Base-by-base conservation (phyloP, 148 eudicot genomes). In the Cornus florida region DNA sequence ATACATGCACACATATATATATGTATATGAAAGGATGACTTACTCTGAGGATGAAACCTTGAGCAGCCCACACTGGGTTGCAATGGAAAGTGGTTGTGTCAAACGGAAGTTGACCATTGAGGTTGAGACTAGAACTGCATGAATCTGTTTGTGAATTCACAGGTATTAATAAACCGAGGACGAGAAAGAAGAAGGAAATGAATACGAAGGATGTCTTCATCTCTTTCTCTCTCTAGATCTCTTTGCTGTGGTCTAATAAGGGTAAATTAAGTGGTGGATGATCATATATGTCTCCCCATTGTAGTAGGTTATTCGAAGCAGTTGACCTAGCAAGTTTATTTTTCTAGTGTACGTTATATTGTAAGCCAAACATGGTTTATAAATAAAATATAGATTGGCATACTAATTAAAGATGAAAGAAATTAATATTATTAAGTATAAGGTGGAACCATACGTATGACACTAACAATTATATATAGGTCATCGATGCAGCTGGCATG, bases 1-100 rank as follows among this genome's bases (percentile, higher is more conserved):
- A 9, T 43, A 43, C 4, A 43, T 43, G 23, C 24, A 38, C 1
- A 38, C 5, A 59, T 12, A 71, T 12, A 78, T 23, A 59, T 62
- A 20, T 17, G 16, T 0, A 32, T 41, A 60, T 66, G 38, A 68
- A 75, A 31, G 66, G 28, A 53, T 35, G 32, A 83, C 87, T 85
- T 91, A 95, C 98, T 72, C 97, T 83, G 76, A 95, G 98, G 80
- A 87, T 81, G 85, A 67, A 89, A 68, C 72, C 75, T 75, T 89
- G 78, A 53, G 65, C 12, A 6, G 33, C 0, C 97, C 98, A 94
- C 35, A 90, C 95, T 12, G 77, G 10, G 75, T 83, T 75, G 84
- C 98, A 94, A 6, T 59, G 70, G 83, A 93, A 84, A 69, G 89
- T 82, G 57, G 90, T 71, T 39, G 91, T 85, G 73, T 88, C 90